These are phyloP conservation scores for Candida smagusa DNA, from an alignment of 1,139 yeast genomes.

Conservation along the genomic window DNA sequence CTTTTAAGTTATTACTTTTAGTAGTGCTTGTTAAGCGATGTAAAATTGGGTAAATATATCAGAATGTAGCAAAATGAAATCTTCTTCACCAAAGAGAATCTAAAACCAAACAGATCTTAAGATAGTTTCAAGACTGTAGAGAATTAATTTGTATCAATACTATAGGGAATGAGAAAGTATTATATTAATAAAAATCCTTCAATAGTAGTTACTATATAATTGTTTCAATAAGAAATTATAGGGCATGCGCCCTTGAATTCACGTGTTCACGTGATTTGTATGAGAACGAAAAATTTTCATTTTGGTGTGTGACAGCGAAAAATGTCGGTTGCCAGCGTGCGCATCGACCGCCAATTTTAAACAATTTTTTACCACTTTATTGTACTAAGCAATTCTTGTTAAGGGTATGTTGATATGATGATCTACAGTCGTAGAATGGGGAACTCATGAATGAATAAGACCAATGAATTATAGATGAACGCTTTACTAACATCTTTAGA, in stretches of 20 bases:
- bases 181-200: too few species aligned
- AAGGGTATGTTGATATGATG: constrained; percentile 14
- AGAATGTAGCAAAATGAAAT: too few species aligned
- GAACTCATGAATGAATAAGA: background rate
- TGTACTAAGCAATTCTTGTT: constrained; percentile 8
- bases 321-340: constrained; percentile 5
- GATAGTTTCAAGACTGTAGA: too few species aligned
- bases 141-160: too few species aligned
- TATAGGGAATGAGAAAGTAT: too few species aligned
- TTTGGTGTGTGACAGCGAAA: constrained; percentile 4
- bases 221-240: too few species aligned
- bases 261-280: background rate
- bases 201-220: too few species aligned
- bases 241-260: constrained; percentile 2
- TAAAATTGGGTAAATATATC: too few species aligned
- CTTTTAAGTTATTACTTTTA: background rate
- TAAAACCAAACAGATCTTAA: too few species aligned
- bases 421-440: background rate
- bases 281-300: background rate
- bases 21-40: too few species aligned
- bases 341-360: constrained; percentile 3
- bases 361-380: constrained; percentile 8
- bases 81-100: too few species aligned
- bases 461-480: background rate
- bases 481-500: constrained; percentile 30